Evolutionary conservation across 2,329 filamentous ascomycete genomes (phyloP), one percentile per base, ranked within the genome.

Genomic region (Aspergillus sp.): DNA sequence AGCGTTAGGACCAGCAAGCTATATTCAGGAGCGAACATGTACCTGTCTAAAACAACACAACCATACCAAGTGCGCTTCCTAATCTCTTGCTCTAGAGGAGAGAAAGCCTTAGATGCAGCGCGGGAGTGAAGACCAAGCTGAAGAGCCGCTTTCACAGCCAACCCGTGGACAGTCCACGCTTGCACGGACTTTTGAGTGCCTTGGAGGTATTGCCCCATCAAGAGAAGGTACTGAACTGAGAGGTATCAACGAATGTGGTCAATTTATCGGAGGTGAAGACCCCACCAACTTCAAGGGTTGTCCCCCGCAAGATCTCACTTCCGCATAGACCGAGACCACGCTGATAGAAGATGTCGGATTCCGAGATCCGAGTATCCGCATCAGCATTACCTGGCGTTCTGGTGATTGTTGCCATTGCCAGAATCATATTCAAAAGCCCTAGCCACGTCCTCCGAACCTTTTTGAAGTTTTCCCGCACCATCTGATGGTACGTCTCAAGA

Each of bases 111-210:
- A 24, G 30, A 45, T 8, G 43, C 22, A 79, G 66, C 0, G 80
- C 79, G 0, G 17, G 40, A 42, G 17, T 42, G 40, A 9, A 42
- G 17, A n/a, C 40, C 40, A 5, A 42, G 19, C 40, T 42, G 40
- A 13, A 42, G 40, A 22, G 40, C 40, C 1, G 76, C 75, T 52
- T 75, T 78, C 2, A 82, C 73, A 0, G 79, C 75, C 0, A 82
- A 67, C 0, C 81, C 80, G 54, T 83, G 81, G 0, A 78, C 70
- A 0, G 72, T 78, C 79, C 80, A 83, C 2, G 80, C 76, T 49
- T 81, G 74, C 2, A 80, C 69, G 0, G 79, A 81, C 17, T 75
- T 75, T 35, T 80, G 76, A 0, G 79, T 81, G 2, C 80, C 79
- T 57, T 83, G 79, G 0, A 82, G 68, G 51, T 82, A 82, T 45